phyloP scores from a whole-genome alignment of 2,329 filamentous ascomycete genomes.

The Exophiala sideris region DNA sequence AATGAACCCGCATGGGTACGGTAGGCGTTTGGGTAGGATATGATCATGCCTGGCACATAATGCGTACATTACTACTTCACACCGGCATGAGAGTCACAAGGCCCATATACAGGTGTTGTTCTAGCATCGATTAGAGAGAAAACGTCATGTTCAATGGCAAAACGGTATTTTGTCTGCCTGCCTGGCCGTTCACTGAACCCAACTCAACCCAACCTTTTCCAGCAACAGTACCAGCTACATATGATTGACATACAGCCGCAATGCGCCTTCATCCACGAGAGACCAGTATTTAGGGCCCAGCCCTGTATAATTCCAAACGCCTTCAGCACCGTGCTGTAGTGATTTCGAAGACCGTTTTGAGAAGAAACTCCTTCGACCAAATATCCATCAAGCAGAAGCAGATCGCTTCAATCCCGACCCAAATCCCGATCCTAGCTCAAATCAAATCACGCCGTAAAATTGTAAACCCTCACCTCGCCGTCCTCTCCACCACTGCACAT shows the following conservation, averaged over 20 bases:
- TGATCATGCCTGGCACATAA: too few relatives aligned
- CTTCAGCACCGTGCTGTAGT: neutral
- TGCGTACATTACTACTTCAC: too few relatives aligned
- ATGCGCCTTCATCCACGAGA: neutral
- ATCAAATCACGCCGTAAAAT: constrained; percentile 51
- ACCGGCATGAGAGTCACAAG: too few relatives aligned
- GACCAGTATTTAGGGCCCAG: too few relatives aligned
- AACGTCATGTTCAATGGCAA: neutral
- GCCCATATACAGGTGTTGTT: too few relatives aligned
- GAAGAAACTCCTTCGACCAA: neutral
- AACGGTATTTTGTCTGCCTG: neutral
- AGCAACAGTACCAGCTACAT: too few relatives aligned
- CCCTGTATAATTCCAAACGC: neutral
- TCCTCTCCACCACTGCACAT: constrained; percentile 94
- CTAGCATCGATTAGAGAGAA: neutral
- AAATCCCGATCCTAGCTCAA: neutral
- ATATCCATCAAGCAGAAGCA: neutral
- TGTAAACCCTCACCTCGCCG: constrained; percentile 82
- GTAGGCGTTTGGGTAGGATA: too few relatives aligned
- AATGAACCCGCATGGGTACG: too few relatives aligned
- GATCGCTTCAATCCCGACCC: neutral
- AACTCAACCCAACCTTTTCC: too few relatives aligned
- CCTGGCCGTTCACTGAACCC: neutral
- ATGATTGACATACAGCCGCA: too few relatives aligned
- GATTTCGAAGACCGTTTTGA: constrained; percentile 8